Evolutionary conservation across 2,329 filamentous ascomycete genomes (phyloP).

Genomic region (Colletotrichum sp.): DNA sequence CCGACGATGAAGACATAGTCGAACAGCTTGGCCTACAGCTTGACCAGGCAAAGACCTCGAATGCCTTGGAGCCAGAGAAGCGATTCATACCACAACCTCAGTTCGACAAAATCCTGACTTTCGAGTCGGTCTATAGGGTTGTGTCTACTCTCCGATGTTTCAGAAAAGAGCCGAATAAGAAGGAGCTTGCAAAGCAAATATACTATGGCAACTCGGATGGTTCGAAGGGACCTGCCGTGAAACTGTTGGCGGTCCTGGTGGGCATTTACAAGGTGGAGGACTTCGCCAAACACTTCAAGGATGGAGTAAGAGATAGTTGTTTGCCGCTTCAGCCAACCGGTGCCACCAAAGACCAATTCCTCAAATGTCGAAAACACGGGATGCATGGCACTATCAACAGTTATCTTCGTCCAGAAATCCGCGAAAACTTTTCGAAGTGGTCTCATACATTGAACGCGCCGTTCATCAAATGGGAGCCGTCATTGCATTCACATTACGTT

Average conservation of each 20-base stretch:
- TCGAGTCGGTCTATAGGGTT: not conserved
- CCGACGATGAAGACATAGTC: not conserved
- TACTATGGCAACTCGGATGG: not conserved
- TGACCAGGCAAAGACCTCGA: not conserved
- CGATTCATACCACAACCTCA: not conserved
- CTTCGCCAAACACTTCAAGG: not conserved
- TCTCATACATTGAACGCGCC: not conserved
- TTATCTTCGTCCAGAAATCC: not conserved
- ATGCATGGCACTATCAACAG: not conserved
- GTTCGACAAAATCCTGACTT: not conserved
- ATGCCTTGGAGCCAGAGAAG: not conserved
- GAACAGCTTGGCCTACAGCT: not conserved
- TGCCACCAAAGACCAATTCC: not conserved
- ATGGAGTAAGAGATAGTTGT: not conserved
- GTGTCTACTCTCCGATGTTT: not conserved
- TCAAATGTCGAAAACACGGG: not conserved
- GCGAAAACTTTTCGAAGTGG: not conserved
- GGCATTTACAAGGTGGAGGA: not conserved
- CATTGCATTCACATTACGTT: not conserved
- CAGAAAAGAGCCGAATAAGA: not conserved
- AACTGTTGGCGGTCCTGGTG: not conserved
- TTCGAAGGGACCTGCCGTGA: not conserved
- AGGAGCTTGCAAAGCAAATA: not conserved
- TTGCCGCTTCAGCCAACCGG: not conserved
- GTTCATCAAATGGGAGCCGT: not conserved